A percentile compares a stretch with the other conserved stretches of the same genome.
Conservation (phyloP, 192 early-diverging fungal species). For the Gaertneriomyces semiglobifer region DNA sequence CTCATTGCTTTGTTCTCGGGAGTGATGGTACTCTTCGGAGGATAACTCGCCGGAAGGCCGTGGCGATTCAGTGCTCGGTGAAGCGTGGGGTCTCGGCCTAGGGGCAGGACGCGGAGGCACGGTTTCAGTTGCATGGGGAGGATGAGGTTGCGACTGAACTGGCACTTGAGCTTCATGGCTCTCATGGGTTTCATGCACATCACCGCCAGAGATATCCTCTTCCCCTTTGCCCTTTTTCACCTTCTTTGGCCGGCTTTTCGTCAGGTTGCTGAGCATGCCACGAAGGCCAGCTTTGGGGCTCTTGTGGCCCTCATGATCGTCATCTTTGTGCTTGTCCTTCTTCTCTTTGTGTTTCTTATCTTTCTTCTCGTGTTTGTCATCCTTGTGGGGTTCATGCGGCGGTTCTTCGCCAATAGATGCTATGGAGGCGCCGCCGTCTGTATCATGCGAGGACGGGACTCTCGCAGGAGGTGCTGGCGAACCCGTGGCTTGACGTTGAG, state of each 20-base stretch:
- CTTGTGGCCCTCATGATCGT: constrained; percentile 16
- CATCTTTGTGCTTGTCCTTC: constrained; percentile 27
- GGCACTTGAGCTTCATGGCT: not conserved
- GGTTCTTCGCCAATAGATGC: not conserved
- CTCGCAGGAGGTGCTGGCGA: no score
- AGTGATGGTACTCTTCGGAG: no score
- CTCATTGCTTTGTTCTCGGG: no score
- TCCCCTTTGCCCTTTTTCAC: constrained; percentile 24
- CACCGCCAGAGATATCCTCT: not conserved
- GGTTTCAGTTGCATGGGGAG: no score
- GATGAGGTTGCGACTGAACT: not conserved
- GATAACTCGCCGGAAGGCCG: no score
- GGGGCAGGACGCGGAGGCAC: no score
- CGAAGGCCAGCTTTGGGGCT: constrained; percentile 34
- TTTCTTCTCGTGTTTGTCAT: not conserved
- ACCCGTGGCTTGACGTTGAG: no score
- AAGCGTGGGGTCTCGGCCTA: no score
- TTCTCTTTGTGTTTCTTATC: not conserved
- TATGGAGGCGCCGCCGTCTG: no score
- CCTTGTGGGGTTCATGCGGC: constrained; percentile 2
- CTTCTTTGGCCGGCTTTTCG: constrained; percentile 46
- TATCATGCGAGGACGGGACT: no score
- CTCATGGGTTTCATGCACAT: not conserved
- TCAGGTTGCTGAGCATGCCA: constrained; percentile 44
- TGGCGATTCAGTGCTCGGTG: no score